Evolutionary conservation across 2,329 filamentous ascomycete species (phyloP).

Genomic region (Stagonosporopsis vannaccii): DNA sequence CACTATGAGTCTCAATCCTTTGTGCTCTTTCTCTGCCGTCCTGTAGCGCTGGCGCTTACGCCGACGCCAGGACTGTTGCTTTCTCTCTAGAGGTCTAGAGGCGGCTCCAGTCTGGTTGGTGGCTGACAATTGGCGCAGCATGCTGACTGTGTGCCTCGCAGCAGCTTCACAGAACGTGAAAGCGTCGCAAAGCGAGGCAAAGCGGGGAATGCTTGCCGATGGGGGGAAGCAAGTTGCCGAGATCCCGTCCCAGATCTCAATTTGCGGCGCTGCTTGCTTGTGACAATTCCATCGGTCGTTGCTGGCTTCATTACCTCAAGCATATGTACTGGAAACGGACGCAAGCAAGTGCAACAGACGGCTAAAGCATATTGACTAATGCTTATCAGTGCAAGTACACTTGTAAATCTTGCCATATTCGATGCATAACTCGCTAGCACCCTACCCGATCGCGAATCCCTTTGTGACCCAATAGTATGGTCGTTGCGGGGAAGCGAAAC

Average conservation of each 20-base stretch:
- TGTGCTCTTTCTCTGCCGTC: not conserved
- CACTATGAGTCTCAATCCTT: not conserved
- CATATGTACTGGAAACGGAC: not conserved
- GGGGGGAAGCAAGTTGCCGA: not conserved
- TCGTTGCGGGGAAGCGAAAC: not conserved
- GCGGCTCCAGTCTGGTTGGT: not conserved
- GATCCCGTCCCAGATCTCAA: not conserved
- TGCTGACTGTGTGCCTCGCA: slow-evolving; percentile 10
- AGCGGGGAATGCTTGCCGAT: not conserved
- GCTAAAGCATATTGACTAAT: not conserved
- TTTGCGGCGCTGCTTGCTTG: not conserved
- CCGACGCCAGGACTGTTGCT: not conserved
- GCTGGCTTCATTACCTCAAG: not conserved
- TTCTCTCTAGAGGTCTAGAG: not conserved
- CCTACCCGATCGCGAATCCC: not conserved
- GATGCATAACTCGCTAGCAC: too few relatives aligned
- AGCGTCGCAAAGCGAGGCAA: not conserved
- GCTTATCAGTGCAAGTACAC: not conserved
- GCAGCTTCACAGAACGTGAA: not conserved
- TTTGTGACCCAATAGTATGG: not conserved
- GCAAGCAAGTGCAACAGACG: not conserved
- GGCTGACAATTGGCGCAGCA: slow-evolving; percentile 9
- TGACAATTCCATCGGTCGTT: not conserved
- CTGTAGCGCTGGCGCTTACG: not conserved
- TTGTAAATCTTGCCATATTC: not conserved